Conservation (phyloP, 2,329 filamentous ascomycete species). For the Neophaeococcomyces aloes region DNA sequence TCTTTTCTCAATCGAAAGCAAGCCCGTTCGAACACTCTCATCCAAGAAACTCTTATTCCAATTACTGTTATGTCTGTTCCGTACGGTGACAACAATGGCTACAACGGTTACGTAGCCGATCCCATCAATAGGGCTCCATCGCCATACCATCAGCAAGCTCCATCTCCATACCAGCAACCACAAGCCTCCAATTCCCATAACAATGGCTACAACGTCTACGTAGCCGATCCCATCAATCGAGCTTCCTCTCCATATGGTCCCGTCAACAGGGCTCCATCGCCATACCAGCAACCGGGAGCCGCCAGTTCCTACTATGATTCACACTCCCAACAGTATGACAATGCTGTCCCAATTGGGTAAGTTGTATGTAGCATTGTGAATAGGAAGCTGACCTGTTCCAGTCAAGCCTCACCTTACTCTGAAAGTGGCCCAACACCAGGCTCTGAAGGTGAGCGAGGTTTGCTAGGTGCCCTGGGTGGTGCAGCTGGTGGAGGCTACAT, state of each 20-base stretch:
- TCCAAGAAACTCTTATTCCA: too few relatives aligned
- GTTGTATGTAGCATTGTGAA: too few relatives aligned
- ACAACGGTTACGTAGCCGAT: background rate
- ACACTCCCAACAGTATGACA: too few relatives aligned
- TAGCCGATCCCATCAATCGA: background rate
- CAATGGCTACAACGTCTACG: too few relatives aligned
- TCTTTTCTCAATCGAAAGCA: too few relatives aligned
- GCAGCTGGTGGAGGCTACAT: conserved; percentile 46
- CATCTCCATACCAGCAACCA: conserved; percentile 7
- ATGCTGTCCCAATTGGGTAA: too few relatives aligned
- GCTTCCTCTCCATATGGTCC: conserved; percentile 4
- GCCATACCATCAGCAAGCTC: background rate
- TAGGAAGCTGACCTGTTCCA: background rate
- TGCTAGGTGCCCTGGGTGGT: conserved; percentile 48
- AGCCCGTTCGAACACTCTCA: too few relatives aligned
- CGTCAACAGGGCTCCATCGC: background rate
- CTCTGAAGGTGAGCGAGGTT: conserved; percentile 44
- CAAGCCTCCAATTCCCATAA: too few relatives aligned
- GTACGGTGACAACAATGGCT: conserved; percentile 6
- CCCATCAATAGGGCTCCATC: background rate
- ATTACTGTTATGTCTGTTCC: too few relatives aligned
- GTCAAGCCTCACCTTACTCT: background rate
- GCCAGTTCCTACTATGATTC: conserved; percentile 7
- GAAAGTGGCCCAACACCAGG: conserved; percentile 4
- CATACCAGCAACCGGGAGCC: conserved; percentile 2